A percentile compares a stretch with the other conserved stretches of the same genome.
phyloP scores from a whole-genome alignment of 2,329 filamentous ascomycete species.

The Hypoxylon sp. region DNA sequence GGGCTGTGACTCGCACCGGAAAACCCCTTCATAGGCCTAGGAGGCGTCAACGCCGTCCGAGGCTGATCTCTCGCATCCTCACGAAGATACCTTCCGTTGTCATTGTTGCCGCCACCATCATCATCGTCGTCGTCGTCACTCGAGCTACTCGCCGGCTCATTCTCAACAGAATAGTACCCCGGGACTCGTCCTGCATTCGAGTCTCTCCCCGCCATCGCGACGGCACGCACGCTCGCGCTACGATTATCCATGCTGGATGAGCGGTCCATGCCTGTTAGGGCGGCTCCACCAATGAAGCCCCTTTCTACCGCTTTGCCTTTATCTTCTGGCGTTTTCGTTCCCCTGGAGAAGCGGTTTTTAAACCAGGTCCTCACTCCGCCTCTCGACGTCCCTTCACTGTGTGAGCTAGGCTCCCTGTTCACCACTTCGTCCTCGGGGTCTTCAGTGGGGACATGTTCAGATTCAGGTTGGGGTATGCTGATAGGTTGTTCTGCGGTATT shows the following conservation, averaged over 20 bases:
- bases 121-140: slow-evolving; percentile 45
- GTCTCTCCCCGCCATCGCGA: slow-evolving; percentile 62
- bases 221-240: slow-evolving; percentile 62
- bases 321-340: slow-evolving; percentile 59
- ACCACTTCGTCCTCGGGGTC: slow-evolving; percentile 30
- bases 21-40: slow-evolving; percentile 56
- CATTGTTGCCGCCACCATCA: slow-evolving; percentile 9
- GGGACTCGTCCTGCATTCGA: slow-evolving; percentile 44
- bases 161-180: slow-evolving; percentile 40
- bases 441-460: slow-evolving; percentile 19
- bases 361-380: slow-evolving; percentile 67
- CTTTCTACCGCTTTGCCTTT: slow-evolving; percentile 54
- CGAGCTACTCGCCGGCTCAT: slow-evolving; percentile 52
- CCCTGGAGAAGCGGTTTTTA: slow-evolving; percentile 66
- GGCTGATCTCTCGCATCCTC: slow-evolving; percentile 62
- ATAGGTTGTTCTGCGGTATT: slow-evolving; percentile 50
- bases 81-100: slow-evolving; percentile 56
- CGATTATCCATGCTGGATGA: slow-evolving; percentile 61
- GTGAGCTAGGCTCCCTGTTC: slow-evolving; percentile 48
- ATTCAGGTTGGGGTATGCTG: slow-evolving; percentile 35
- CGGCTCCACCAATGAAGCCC: slow-evolving; percentile 67
- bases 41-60: slow-evolving; percentile 57
- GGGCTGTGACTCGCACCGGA: slow-evolving; percentile 65
- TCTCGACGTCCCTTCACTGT: slow-evolving; percentile 53
- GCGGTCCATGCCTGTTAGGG: slow-evolving; percentile 62